Percentiles rank a stretch among this genome's conserved stretches.
These are phyloP conservation scores for Rhamnella rubrinervis DNA, from an alignment of 331 rosid species.

Conservation along the genomic window DNA sequence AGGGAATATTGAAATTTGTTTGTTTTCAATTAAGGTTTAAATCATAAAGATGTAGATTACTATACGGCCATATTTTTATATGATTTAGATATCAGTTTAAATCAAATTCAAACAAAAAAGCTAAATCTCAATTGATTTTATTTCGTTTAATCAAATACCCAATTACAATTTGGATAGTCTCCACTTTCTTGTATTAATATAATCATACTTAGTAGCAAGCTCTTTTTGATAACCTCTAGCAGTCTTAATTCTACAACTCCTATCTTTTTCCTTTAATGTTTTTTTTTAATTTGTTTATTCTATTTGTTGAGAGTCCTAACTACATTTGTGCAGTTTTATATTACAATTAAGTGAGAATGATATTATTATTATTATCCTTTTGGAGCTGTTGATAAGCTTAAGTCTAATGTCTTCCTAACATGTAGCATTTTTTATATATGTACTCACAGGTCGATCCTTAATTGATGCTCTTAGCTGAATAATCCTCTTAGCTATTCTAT, in stretches of 20 bases:
- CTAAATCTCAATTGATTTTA: neutral
- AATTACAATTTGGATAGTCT: neutral
- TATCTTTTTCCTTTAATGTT: neutral
- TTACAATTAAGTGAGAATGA: no score
- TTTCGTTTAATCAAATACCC: slow-evolving; percentile 1
- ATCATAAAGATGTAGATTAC: neutral
- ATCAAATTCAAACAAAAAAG: slow-evolving; percentile 10
- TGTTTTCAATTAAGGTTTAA: no score
- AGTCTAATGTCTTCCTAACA: slow-evolving; percentile 43
- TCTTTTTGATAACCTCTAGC: no score
- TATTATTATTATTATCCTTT: slow-evolving; percentile 44
- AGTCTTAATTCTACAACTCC: no score
- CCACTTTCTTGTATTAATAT: neutral
- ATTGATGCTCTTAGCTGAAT: no score
- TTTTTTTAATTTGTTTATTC: neutral
- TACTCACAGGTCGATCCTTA: no score
- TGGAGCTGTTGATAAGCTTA: slow-evolving; percentile 11
- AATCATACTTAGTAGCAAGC: neutral
- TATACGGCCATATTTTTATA: neutral
- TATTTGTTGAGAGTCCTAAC: no score
- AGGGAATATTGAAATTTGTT: neutral
- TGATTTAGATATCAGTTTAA: neutral
- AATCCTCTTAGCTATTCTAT: no score
- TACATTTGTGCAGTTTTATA: no score
- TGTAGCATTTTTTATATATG: slow-evolving; percentile 12